Percentiles rank a stretch among this genome's conserved stretches.
These are phyloP conservation scores for Taiozyma sp. DNA, from an alignment of 1,139 yeast species.

Conservation along the genomic window DNA sequence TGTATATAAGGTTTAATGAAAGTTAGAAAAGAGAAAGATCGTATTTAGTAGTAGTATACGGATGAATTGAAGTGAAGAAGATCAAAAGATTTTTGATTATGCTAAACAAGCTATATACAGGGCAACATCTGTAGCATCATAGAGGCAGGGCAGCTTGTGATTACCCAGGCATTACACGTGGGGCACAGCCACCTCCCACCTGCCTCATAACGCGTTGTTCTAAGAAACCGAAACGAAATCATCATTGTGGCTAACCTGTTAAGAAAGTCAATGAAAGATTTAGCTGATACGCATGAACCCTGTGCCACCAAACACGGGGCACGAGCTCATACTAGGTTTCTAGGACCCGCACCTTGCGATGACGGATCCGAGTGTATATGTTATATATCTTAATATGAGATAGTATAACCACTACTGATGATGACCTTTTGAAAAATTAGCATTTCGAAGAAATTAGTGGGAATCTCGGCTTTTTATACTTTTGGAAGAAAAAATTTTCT, in stretches of 20 bases:
- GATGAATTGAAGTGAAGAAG: not conserved
- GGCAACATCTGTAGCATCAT: constrained; percentile 22
- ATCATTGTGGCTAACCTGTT: constrained; percentile 27
- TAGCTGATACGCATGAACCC: constrained; percentile 26
- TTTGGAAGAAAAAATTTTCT: not conserved
- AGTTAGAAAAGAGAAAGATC: not conserved
- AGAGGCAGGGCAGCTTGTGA: constrained; percentile 21
- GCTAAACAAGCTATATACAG: not conserved
- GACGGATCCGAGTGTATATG: constrained; percentile 27
- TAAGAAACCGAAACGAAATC: constrained; percentile 29
- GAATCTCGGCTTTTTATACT: constrained; percentile 15
- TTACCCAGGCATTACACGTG: constrained; percentile 17
- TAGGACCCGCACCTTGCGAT: constrained; percentile 13
- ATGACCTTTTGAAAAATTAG: constrained; percentile 22
- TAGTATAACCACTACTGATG: constrained; percentile 77
- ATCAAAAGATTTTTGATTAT: not conserved
- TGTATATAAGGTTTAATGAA: not conserved
- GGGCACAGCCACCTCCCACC: constrained; percentile 16
- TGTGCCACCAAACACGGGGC: constrained; percentile 12
- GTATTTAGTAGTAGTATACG: not conserved
- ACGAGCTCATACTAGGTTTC: constrained; percentile 24
- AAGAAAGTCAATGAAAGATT: constrained; percentile 26
- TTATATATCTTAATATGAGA: constrained; percentile 50
- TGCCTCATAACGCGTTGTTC: constrained; percentile 25
- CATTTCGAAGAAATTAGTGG: constrained; percentile 5